Conservation (phyloP, 495 filamentous ascomycete species). For the Pseudotulostoma volvatum region DNA sequence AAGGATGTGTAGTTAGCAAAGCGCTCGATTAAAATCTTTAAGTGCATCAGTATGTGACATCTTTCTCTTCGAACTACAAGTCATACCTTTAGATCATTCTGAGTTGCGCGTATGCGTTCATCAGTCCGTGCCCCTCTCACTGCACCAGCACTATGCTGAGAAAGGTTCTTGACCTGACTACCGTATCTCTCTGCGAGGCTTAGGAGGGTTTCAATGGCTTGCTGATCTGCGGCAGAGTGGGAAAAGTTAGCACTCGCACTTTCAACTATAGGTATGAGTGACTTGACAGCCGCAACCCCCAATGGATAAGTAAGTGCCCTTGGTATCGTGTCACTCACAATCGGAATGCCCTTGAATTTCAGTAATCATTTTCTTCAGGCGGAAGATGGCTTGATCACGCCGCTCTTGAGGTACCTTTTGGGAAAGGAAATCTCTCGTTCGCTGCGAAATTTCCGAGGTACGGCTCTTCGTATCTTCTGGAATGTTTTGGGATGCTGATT, state of each 20-base stretch:
- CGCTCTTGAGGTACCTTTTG: conserved; percentile 86
- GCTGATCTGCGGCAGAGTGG: conserved; percentile 39
- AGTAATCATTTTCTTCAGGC: conserved; percentile 93
- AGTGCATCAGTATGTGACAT: conserved; percentile 29
- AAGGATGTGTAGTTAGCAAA: conserved; percentile 89
- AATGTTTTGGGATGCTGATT: conserved; percentile 32
- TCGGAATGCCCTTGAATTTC: conserved; percentile 90
- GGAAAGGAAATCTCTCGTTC: conserved; percentile 53
- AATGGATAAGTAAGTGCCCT: no score
- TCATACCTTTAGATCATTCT: conserved; percentile 62
- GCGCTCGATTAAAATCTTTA: conserved; percentile 72
- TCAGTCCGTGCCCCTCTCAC: conserved; percentile 53
- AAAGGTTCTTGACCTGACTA: conserved; percentile 49
- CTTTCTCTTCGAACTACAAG: background rate
- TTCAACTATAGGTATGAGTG: no score
- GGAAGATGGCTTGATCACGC: conserved; percentile 81
- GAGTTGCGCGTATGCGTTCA: conserved; percentile 45
- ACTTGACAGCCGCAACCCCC: no score
- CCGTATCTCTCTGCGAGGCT: conserved; percentile 73
- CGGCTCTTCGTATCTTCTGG: conserved; percentile 21
- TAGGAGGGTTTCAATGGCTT: conserved; percentile 74
- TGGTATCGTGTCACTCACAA: no score
- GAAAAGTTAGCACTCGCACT: conserved; percentile 4
- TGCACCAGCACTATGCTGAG: conserved; percentile 43
- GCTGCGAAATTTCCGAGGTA: conserved; percentile 19